Conservation (phyloP, 108 stramenopile species). For the Skeletonema menzelii region DNA sequence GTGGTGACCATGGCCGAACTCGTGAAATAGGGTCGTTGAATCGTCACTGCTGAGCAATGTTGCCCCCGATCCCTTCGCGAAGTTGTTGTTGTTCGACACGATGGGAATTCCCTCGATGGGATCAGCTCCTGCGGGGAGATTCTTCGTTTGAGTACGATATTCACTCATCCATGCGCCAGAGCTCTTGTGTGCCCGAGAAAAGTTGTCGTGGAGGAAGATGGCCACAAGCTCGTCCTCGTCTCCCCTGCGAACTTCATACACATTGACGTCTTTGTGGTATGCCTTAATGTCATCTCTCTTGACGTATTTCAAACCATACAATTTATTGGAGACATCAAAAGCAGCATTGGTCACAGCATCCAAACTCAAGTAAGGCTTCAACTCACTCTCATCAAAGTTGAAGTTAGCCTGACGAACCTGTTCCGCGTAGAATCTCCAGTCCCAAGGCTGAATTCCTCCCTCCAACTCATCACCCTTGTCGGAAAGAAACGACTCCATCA, state of each 20-base stretch:
- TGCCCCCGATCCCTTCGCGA: conserved; percentile 60
- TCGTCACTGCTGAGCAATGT: conserved; percentile 73
- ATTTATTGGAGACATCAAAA: conserved; percentile 72
- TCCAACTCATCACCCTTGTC: conserved; percentile 52
- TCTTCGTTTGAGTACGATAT: conserved; percentile 74
- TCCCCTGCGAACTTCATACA: conserved; percentile 67
- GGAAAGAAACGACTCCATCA: conserved; percentile 62
- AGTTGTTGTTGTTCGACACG: conserved; percentile 83
- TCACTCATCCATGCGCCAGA: conserved; percentile 85
- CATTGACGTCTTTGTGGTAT: conserved; percentile 76
- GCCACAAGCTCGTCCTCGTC: conserved; percentile 59
- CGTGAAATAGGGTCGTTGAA: conserved; percentile 61
- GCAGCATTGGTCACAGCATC: conserved; percentile 61
- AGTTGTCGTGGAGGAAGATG: conserved; percentile 81
- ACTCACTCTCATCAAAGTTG: conserved; percentile 68
- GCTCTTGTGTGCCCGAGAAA: conserved; percentile 62
- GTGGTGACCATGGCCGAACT: conserved; percentile 72
- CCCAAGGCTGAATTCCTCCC: conserved; percentile 74
- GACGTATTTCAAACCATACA: conserved; percentile 72
- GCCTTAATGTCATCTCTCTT: conserved; percentile 53
- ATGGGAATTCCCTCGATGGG: conserved; percentile 61
- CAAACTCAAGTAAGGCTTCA: conserved; percentile 76
- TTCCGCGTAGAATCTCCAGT: conserved; percentile 83
- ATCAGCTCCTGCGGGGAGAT: conserved; percentile 52
- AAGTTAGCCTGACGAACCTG: conserved; percentile 69